These are phyloP conservation scores for Blastobotrys apis DNA, from an alignment of 1,139 yeast genomes.

Conservation along the genomic window DNA sequence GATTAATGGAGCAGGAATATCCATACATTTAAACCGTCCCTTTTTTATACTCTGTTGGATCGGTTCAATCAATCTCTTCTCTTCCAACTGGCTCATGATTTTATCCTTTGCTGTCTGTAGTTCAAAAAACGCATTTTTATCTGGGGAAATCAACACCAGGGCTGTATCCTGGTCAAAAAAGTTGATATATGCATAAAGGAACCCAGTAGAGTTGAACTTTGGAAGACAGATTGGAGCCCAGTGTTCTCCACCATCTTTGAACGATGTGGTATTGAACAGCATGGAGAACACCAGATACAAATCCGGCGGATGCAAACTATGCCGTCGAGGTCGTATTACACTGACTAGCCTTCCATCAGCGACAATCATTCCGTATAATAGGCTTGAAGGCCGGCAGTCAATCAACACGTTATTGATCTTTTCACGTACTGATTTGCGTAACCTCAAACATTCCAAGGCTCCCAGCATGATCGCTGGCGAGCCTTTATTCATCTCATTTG, in stretches of 20 bases:
- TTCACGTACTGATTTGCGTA: slow-evolving; percentile 45
- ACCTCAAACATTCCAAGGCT: slow-evolving; percentile 54
- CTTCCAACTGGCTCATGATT: slow-evolving; percentile 45
- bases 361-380: slow-evolving; percentile 59
- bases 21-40: slow-evolving; percentile 45
- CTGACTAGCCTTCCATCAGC: slow-evolving; percentile 54
- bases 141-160: slow-evolving; percentile 73
- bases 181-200: slow-evolving; percentile 73
- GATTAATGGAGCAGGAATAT: slow-evolving; percentile 57
- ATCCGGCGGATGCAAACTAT: slow-evolving; percentile 67
- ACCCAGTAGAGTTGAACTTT: slow-evolving; percentile 82
- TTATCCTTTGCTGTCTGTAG: slow-evolving; percentile 57
- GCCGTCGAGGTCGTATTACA: slow-evolving; percentile 58
- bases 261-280: slow-evolving; percentile 51
- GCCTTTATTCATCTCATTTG: slow-evolving; percentile 50
- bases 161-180: slow-evolving; percentile 51
- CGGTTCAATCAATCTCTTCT: slow-evolving; percentile 35
- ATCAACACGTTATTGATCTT: slow-evolving; percentile 45
- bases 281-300: slow-evolving; percentile 59
- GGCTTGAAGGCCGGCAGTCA: slow-evolving; percentile 40
- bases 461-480: slow-evolving; percentile 57
- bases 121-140: slow-evolving; percentile 73
- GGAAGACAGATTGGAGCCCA: slow-evolving; percentile 96
- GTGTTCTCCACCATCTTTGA: slow-evolving; percentile 60
- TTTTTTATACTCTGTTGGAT: slow-evolving; percentile 39